Base-by-base conservation (phyloP, 148 eudicot genomes). In the Dianthus caryophyllus region DNA sequence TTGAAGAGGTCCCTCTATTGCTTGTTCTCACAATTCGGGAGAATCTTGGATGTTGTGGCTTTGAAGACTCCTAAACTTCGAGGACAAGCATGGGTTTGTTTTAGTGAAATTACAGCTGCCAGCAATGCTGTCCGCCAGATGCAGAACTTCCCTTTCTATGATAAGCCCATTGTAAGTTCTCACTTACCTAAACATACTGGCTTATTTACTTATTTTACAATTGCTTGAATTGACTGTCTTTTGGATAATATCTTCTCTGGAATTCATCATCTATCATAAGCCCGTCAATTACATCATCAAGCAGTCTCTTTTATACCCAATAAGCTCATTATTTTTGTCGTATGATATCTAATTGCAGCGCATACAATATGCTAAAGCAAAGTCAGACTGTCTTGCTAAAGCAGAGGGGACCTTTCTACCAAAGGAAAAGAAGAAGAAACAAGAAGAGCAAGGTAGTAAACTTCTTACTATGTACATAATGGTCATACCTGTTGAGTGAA, bases 101-200 rank as follows among this genome's bases (percentile, higher is more conserved):
- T 92, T 65, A 83, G 88, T 83, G 98, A 92, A 74, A 87, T 91
- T 13, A 84, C 97, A 26, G 91, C 98, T 66, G 95, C 98, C 16
- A 93, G 96, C 74, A 93, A 84, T 86, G 98, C 98, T 30, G 98
- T 92, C 64, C 83, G 98, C 18, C 96, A 89, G 77, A 89, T 89
- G 98, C 98, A 92, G 70, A 89, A 92, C 73, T 92, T 92, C 69
- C 96, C 91, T 6, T 89, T 92, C 72, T 92, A 92, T 57, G 98
- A 89, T 41, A 92, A 92, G 73, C 98, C 96, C 53, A 87, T 92
- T 80, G 98, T 88, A 77, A 57, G 86, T 75, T 47, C n/a, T 47
- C 2, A 47, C 51, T 12, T 53, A n/a, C n/a, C n/a, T n/a, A n/a
- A n/a, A n/a, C n/a, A n/a, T n/a, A n/a, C n/a, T n/a, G n/a, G n/a